Evolutionary conservation across 805 yeast species (phyloP), one percentile per base, ranked within the genome.

Genomic region (Debaryomyces prosopidis): DNA sequence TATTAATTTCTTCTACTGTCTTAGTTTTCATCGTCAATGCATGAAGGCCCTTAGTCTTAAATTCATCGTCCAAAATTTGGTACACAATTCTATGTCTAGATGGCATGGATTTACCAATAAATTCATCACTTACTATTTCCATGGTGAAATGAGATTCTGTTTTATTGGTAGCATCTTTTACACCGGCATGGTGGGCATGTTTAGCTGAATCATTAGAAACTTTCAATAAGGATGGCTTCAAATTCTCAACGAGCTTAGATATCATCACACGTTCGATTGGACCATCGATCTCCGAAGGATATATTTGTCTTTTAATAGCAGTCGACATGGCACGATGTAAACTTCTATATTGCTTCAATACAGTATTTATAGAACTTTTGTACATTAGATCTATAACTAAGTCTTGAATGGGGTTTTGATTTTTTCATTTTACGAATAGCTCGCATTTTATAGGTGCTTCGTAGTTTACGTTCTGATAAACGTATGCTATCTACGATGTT

Each of bases 21-120:
- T 85, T 86, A 0, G 96, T 85, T 62, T 82, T 82, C 68, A 91
- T 75, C 60, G 89, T 97, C 48, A 91, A 69, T 0, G 97, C 97
- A 68, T 91, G 98, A 15, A 92, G 81, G 1, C 94, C 91, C 46
- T 81, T 77, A 27, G 68, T 71, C 41, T 79, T 75, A 55, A 91
- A 68, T 59, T 91, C 97, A 23, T 88, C 88, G 43, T 79, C 81
- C 37, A 92, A 71, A 40, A 87, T 59, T 41, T 68, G 68, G 61
- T 89, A 91, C 0, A 92, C 75, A 59, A 84, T 58, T 47, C 97
- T 68, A 68, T 91, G 98, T 62, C 98, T 78, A 27, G 79, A 65
- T 0, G 96, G 92, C 59, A 81, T 73, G 10, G 73, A 64, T 62
- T 82, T 73, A 0, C 89, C 91, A 30, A 67, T 65, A 59, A 91